phyloP scores from a whole-genome alignment of 2,329 filamentous ascomycete genomes.

The Cryphonectria naterciae region DNA sequence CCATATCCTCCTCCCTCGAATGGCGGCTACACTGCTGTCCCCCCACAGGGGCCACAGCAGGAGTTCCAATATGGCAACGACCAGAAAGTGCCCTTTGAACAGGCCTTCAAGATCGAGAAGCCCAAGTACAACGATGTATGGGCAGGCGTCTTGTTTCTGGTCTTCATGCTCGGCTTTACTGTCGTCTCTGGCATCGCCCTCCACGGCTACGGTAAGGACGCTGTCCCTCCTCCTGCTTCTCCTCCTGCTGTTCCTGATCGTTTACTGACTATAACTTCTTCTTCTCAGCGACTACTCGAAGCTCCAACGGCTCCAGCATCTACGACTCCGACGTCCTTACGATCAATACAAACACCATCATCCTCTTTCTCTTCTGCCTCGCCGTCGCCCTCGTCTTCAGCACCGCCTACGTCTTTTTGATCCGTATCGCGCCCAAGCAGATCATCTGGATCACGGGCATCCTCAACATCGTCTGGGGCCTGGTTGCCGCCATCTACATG shows the following conservation, averaged over 20 bases:
- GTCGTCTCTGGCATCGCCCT: slow-evolving; percentile 78
- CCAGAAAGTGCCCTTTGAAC: slow-evolving; percentile 68
- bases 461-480: slow-evolving; percentile 79
- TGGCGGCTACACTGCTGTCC: slow-evolving; percentile 4
- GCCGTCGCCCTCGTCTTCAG: slow-evolving; percentile 75
- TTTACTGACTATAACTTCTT: slow-evolving; percentile 7
- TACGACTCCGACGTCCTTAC: slow-evolving; percentile 66
- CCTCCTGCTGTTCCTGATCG: background rate
- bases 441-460: slow-evolving; percentile 94
- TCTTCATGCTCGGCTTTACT: slow-evolving; percentile 61
- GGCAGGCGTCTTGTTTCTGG: slow-evolving; percentile 71
- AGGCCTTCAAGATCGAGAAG: slow-evolving; percentile 79
- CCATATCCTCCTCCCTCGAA: slow-evolving; percentile 14
- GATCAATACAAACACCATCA: slow-evolving; percentile 81
- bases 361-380: slow-evolving; percentile 82
- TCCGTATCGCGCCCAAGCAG: slow-evolving; percentile 80
- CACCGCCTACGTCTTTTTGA: slow-evolving; percentile 74
- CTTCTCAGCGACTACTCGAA: slow-evolving; percentile 51
- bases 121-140: slow-evolving; percentile 92
- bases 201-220: slow-evolving; percentile 64
- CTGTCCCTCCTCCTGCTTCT: background rate
- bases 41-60: slow-evolving; percentile 21
- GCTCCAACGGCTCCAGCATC: slow-evolving; percentile 71
- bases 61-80: slow-evolving; percentile 25
- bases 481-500: slow-evolving; percentile 89